A percentile compares a stretch with the other conserved stretches of the same genome.
Evolutionary conservation across 75 land plant species (phyloP).

Genomic region (Sequoia sempervirens): DNA sequence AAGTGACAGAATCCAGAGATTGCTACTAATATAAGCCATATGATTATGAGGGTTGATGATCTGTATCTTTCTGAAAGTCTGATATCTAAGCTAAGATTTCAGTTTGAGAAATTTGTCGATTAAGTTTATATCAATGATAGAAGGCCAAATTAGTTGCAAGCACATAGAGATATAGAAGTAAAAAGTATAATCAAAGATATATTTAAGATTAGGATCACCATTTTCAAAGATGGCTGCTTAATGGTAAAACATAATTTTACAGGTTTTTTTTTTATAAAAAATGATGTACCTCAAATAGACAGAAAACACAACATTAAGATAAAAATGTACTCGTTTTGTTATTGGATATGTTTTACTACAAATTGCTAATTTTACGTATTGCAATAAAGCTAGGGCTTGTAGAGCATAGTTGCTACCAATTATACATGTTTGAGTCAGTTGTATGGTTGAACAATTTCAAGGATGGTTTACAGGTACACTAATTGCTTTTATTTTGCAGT

Average conservation of each 20-base stretch:
- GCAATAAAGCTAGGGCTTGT: not conserved
- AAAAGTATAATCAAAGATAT: not conserved
- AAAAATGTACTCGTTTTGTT: not conserved
- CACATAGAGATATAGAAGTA: not conserved
- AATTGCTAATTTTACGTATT: not conserved
- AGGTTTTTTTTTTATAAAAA: too few relatives aligned
- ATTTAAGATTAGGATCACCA: not conserved
- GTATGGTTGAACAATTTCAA: not conserved
- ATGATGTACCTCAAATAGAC: not conserved
- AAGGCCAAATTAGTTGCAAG: not conserved
- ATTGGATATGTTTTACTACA: not conserved
- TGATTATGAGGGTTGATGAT: not conserved
- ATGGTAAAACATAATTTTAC: not conserved
- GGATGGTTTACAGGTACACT: not conserved
- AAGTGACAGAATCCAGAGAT: not conserved
- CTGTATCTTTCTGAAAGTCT: not conserved
- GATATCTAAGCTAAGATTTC: not conserved
- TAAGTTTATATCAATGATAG: not conserved
- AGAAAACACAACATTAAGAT: not conserved
- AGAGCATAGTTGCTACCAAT: not conserved
- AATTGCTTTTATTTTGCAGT: slow-evolving; percentile 35
- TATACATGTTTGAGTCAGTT: not conserved
- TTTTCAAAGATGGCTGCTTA: not conserved
- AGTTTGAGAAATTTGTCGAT: not conserved
- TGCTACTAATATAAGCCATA: not conserved